Evolutionary conservation across 352 stramenopile genomes (phyloP), one percentile per base, ranked within the genome.

Genomic region (Globisporangium iwayamae): DNA sequence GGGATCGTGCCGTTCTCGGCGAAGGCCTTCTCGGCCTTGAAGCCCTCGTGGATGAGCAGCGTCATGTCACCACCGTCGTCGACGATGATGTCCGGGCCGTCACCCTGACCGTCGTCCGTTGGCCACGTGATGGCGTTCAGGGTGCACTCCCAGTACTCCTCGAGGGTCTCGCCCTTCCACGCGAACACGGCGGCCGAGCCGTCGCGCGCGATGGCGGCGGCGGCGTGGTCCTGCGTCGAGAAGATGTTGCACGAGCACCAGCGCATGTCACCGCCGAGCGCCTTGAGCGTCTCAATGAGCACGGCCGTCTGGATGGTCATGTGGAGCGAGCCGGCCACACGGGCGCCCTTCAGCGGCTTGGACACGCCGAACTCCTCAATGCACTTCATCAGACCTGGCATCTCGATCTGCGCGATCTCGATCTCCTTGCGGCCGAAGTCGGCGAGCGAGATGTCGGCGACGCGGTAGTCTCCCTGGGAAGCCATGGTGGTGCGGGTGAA

Each of bases 171-270:
- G 68, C 97, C 96, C 87, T 99, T 99, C 97, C 97, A 99, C 41
- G 97, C 97, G 69, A 99, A 99, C 36, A 99, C 96, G 39, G 96
- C 96, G 61, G 96, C 96, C 64, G 91, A 95, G 69, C 90, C 86
- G 69, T 98, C 95, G 70, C 96, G 93, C 0, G 95, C 97, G 65
- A 99, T 99, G 55, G 97, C 97, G 13, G 97, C 96, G 45, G 97
- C 97, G 53, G 96, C 97, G 85, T 99, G 97, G 80, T 99, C 96
- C 81, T 99, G 96, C 60, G 97, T 99, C 47, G 93, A 99, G 83
- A 99, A 99, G 69, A 99, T 99, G 94, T 99, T 99, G 89, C 97
- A 99, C 60, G 89, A 98, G 87, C 97, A 99, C 97, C 97, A 99
- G 62, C 97, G 91, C 53, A 99, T 96, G 79, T 99, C 93, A 67